These are phyloP conservation scores for Mycena sp. DNA, from an alignment of 1,284 basidiomycete genomes.

Conservation along the genomic window DNA sequence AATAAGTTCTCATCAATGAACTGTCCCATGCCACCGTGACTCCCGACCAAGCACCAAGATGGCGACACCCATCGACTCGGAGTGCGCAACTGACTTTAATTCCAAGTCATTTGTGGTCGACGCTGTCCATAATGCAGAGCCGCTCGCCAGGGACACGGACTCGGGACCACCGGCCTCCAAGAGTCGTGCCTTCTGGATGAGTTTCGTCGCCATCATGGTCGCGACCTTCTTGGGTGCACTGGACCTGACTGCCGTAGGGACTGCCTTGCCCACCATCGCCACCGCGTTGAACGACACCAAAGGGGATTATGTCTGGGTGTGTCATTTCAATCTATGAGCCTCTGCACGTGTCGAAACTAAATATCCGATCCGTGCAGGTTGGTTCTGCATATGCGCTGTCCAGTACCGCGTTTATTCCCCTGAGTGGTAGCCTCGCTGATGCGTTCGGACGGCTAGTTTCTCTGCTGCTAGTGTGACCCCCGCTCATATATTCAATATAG, in stretches of 20 bases:
- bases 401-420: slow-evolving; percentile 45
- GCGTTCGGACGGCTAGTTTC: slow-evolving; percentile 25
- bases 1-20: too few relatives aligned
- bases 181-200: slow-evolving; percentile 19
- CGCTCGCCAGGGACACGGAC: too few relatives aligned
- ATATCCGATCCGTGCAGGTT: slow-evolving; percentile 9
- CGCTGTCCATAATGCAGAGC: too few relatives aligned
- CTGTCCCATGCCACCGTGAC: too few relatives aligned
- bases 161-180: too few relatives aligned
- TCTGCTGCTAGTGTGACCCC: neutral
- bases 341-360: neutral
- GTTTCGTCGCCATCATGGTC: slow-evolving; percentile 23
- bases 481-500: neutral
- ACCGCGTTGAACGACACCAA: slow-evolving; percentile 32
- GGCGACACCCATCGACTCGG: too few relatives aligned
- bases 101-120: too few relatives aligned
- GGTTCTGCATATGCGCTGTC: slow-evolving; percentile 45
- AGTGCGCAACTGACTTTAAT: too few relatives aligned
- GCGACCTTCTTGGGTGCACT: slow-evolving; percentile 15
- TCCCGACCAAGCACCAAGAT: too few relatives aligned
- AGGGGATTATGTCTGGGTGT: slow-evolving; percentile 38
- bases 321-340: neutral
- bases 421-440: slow-evolving; percentile 34
- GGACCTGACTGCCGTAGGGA: slow-evolving; percentile 37
- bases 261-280: slow-evolving; percentile 44